phyloP scores from a whole-genome alignment of 2,329 filamentous ascomycete genomes.

The Teratosphaeria gauchensis region DNA sequence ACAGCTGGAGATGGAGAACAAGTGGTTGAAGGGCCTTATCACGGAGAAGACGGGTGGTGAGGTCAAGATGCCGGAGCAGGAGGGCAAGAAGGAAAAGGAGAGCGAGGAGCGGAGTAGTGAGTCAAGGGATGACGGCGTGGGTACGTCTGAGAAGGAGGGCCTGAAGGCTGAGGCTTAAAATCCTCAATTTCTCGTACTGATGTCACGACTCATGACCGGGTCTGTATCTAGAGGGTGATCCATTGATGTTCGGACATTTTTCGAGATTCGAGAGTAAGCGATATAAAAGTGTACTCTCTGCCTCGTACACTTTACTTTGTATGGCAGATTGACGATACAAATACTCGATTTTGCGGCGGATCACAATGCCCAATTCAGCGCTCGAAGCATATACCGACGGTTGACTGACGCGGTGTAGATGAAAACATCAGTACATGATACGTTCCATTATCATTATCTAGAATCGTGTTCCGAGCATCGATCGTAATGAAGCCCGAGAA shows the following conservation, averaged over 20 bases:
- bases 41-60: conserved; percentile 37
- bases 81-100: conserved; percentile 13
- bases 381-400: too few species aligned
- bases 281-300: too few species aligned
- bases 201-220: not conserved
- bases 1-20: conserved; percentile 44
- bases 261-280: not conserved
- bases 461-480: too few species aligned
- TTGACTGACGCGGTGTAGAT: too few species aligned
- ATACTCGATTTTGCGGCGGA: too few species aligned
- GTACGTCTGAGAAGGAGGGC: conserved; percentile 9
- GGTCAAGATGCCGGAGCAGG: conserved; percentile 9
- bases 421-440: too few species aligned
- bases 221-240: not conserved
- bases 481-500: too few species aligned
- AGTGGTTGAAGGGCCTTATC: conserved; percentile 43
- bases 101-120: conserved; percentile 19
- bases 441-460: too few species aligned
- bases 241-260: not conserved
- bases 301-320: too few species aligned
- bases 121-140: conserved; percentile 23
- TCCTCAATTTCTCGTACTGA: not conserved
- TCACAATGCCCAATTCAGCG: too few species aligned
- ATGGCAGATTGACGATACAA: too few species aligned
- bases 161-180: not conserved